phyloP scores from a whole-genome alignment of 768 basidiomycete genomes.

The Trametes elegans region DNA sequence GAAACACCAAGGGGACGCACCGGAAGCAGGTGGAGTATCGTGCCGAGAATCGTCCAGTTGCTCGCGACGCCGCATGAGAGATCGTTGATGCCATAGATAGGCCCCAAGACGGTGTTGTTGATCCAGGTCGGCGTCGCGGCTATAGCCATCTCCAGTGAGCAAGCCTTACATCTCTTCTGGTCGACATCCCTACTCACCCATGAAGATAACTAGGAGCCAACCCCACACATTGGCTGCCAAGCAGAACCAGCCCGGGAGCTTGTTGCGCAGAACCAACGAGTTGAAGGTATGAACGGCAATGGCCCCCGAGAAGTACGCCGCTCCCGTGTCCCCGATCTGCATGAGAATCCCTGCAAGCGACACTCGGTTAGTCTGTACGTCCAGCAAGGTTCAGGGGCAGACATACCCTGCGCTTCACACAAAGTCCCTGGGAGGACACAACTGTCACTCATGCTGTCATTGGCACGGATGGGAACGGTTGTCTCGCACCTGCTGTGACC shows the following conservation, averaged over 20 bases:
- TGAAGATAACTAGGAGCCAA: conserved; percentile 48
- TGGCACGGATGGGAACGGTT: not conserved
- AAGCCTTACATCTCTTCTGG: not conserved
- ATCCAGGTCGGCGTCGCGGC: conserved; percentile 20
- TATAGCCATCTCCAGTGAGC: not conserved
- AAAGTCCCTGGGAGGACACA: conserved; percentile 34
- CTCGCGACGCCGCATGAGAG: conserved; percentile 51
- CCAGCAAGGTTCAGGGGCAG: not conserved
- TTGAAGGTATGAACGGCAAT: conserved; percentile 70
- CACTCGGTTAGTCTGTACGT: not conserved
- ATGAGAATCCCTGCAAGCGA: conserved; percentile 34
- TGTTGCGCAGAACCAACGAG: conserved; percentile 56
- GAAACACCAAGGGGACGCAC: conserved; percentile 44
- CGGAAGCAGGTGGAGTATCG: conserved; percentile 60
- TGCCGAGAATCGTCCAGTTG: conserved; percentile 41
- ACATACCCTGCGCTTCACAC: conserved; percentile 64
- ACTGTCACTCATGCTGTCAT: not conserved
- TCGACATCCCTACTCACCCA: conserved; percentile 41
- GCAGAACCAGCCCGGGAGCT: conserved; percentile 50
- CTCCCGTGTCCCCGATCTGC: conserved; percentile 60
- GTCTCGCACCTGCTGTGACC: conserved; percentile 6
- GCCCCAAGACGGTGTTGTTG: conserved; percentile 35
- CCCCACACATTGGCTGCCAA: conserved; percentile 44
- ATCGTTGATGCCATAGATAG: conserved; percentile 51
- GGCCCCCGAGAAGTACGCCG: conserved; percentile 61